A percentile compares a stretch with the other conserved stretches of the same genome.
phyloP scores from a whole-genome alignment of 2,329 filamentous ascomycete genomes.

The Fusarium sp. region DNA sequence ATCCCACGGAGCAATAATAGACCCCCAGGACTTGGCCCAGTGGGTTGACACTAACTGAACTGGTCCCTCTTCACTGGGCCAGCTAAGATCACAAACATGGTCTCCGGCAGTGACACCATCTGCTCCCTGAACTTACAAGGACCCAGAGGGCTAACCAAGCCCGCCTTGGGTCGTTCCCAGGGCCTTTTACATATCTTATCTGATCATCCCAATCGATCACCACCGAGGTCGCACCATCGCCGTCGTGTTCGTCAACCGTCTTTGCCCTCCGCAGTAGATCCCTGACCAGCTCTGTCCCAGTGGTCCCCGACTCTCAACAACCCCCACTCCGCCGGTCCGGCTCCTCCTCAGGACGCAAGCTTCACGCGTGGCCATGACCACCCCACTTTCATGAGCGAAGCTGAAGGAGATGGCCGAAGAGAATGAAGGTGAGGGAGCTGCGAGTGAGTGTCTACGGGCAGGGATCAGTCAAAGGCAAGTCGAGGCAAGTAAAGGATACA shows the following conservation, averaged over 20 bases:
- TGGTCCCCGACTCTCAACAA: slow-evolving; percentile 11
- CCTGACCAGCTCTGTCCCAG: slow-evolving; percentile 21
- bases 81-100: slow-evolving; percentile 11
- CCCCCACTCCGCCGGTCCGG: slow-evolving; percentile 32
- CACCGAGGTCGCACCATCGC: slow-evolving; percentile 43
- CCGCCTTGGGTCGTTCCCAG: slow-evolving; percentile 1
- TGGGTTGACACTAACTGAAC: slow-evolving; percentile 3
- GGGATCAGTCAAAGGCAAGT: background rate
- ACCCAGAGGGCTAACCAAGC: slow-evolving; percentile 15
- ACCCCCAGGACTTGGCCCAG: slow-evolving; percentile 9
- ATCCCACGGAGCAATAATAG: slow-evolving; percentile 22
- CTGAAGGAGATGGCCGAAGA: background rate
- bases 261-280: slow-evolving; percentile 9
- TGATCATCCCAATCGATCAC: slow-evolving; percentile 55
- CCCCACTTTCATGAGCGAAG: slow-evolving; percentile 28
- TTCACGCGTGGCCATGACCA: slow-evolving; percentile 17
- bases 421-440: background rate
- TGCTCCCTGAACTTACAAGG: slow-evolving; percentile 16
- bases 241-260: slow-evolving; percentile 4
- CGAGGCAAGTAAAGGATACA: background rate
- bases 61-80: slow-evolving; percentile 8
- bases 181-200: slow-evolving; percentile 35
- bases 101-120: slow-evolving; percentile 27
- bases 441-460: background rate
- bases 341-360: slow-evolving; percentile 15